Conservation (phyloP, 2,329 filamentous ascomycete genomes). For the Leptographium lundbergii region DNA sequence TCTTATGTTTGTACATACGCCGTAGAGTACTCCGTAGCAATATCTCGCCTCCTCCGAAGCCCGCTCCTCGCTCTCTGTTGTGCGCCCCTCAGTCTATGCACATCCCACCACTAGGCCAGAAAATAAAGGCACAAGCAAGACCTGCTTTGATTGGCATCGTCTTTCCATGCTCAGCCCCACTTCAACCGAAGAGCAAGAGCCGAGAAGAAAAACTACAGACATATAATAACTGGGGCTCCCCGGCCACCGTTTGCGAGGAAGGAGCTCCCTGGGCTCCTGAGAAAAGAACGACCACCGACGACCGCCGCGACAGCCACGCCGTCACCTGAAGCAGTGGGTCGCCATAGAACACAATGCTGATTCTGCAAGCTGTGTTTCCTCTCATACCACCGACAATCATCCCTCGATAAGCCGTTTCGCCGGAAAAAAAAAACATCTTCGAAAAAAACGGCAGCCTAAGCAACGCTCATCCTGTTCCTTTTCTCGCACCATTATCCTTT, state of each 20-base stretch:
- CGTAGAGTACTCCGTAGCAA: not conserved
- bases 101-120: not conserved
- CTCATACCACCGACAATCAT: conserved; percentile 14
- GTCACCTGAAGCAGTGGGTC: not conserved
- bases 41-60: not conserved
- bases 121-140: not conserved
- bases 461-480: not conserved
- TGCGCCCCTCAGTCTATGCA: not conserved
- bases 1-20: not conserved
- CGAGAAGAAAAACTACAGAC: not conserved
- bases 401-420: conserved; percentile 13
- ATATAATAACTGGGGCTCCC: not conserved
- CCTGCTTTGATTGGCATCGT: not conserved
- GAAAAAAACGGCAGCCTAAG: not conserved
- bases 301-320: not conserved
- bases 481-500: not conserved
- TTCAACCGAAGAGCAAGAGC: not conserved
- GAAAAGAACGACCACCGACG: not conserved
- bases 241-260: not conserved
- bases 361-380: conserved; percentile 12
- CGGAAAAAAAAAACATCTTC: not conserved
- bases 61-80: not conserved
- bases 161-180: not conserved
- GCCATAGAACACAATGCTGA: conserved; percentile 5
- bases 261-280: not conserved